phyloP scores from a whole-genome alignment of 2,329 filamentous ascomycete genomes.

The Fusarium sublunatum region DNA sequence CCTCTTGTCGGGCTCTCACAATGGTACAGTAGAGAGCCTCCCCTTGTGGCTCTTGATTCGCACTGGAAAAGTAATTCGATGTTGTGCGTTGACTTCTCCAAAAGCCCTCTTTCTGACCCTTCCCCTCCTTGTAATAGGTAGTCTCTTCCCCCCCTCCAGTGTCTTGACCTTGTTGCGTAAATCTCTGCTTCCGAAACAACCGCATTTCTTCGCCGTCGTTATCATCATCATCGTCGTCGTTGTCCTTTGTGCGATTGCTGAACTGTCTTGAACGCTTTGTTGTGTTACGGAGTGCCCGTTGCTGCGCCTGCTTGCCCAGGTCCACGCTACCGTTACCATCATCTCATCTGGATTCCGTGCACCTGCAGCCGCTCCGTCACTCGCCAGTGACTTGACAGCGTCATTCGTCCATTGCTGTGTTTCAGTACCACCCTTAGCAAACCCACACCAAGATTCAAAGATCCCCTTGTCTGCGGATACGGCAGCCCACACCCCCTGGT shows the following conservation, averaged over 20 bases:
- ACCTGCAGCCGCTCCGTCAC: slow-evolving; percentile 46
- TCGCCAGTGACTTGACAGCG: slow-evolving; percentile 39
- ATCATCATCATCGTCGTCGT: slow-evolving; percentile 22
- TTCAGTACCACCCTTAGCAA: slow-evolving; percentile 48
- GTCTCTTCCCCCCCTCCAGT: slow-evolving; percentile 15
- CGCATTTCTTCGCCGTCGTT: slow-evolving; percentile 16
- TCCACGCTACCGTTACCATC: slow-evolving; percentile 43
- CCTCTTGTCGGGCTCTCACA: slow-evolving; percentile 32
- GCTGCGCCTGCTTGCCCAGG: slow-evolving; percentile 40
- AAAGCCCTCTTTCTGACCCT: slow-evolving; percentile 35
- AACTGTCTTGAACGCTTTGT: slow-evolving; percentile 36
- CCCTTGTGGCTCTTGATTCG: slow-evolving; percentile 26
- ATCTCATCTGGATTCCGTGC: slow-evolving; percentile 44
- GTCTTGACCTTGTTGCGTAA: slow-evolving; percentile 19
- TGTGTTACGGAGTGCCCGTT: slow-evolving; percentile 42
- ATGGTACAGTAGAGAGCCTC: slow-evolving; percentile 34
- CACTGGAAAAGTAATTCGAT: slow-evolving; percentile 40
- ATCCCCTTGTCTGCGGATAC: slow-evolving; percentile 49
- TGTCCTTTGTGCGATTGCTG: slow-evolving; percentile 34
- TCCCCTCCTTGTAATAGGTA: slow-evolving; percentile 29
- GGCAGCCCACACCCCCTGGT: slow-evolving; percentile 47
- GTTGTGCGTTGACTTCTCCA: slow-evolving; percentile 42
- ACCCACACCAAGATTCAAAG: slow-evolving; percentile 47
- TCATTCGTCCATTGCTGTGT: slow-evolving; percentile 48
- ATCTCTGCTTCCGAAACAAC: slow-evolving; percentile 24